Evolutionary conservation across 129 eudicot genomes (phyloP), one percentile per base, ranked within the genome.

Genomic region (Sambucus nigra): DNA sequence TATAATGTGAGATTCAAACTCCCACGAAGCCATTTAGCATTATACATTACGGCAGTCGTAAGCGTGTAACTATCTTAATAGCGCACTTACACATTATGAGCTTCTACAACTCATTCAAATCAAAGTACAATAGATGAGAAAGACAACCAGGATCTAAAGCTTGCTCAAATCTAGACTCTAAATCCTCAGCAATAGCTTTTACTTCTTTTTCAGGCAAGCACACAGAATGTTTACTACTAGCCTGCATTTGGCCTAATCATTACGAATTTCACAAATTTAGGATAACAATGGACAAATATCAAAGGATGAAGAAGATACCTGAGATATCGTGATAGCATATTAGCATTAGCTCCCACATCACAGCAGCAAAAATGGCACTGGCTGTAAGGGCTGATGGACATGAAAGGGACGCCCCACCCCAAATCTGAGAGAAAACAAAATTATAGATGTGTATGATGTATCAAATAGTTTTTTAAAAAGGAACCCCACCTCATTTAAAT

Each of bases 361-460:
- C 99, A 39, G 83, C 87, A 57, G 71, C 73, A 74, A 92, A 92
- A 62, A 92, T 92, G 53, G 87, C 91, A 75, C 94, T 86, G 28
- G 99, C 92, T 64, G 99, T 92, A 68, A 96, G 96, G n/a, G n/a
- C n/a, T n/a, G n/a, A n/a, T n/a, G n/a, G n/a, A n/a, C n/a, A n/a
- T n/a, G n/a, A n/a, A n/a, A 54, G 99, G 99, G 54, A 92, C 99
- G 69, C 99, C 99, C 94, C 99, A 92, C 86, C 57, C 99, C 99
- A 75, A 94, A 86, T 69, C 99, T 92, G 73, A 45, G 15, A 61
- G 62, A 67, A 38, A 21, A 14, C 65, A 69, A 61, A 27, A 33
- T 9, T 28, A 35, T 39, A 38, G n/a, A n/a, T n/a, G n/a, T n/a
- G n/a, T n/a, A n/a, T n/a, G n/a, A n/a, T n/a, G n/a, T n/a, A n/a